phyloP scores from a whole-genome alignment of 352 stramenopile genomes.

The Porosira glacialis region DNA sequence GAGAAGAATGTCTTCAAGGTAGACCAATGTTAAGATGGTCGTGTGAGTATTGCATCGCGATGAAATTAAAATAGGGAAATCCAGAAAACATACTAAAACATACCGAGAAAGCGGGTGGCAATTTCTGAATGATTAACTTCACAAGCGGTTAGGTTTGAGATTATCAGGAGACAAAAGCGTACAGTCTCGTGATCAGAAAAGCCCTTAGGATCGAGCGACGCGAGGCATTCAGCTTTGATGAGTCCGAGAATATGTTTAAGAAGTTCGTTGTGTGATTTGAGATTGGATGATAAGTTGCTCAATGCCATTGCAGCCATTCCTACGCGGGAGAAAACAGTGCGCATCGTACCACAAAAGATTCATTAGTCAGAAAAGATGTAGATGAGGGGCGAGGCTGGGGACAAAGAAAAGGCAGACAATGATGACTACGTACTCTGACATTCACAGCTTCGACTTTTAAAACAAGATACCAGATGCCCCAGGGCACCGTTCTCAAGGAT shows the following conservation, averaged over 20 bases:
- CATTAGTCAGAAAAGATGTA: too few relatives aligned
- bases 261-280: conserved; percentile 90
- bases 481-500: conserved; percentile 87
- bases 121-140: conserved; percentile 37
- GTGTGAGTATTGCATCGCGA: too few relatives aligned
- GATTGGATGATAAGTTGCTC: conserved; percentile 90
- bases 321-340: too few relatives aligned
- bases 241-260: conserved; percentile 85
- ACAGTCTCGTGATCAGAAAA: conserved; percentile 91
- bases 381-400: too few relatives aligned
- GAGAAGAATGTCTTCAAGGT: conserved; percentile 81
- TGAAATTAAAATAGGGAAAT: too few relatives aligned
- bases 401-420: too few relatives aligned
- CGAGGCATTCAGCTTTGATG: conserved; percentile 85
- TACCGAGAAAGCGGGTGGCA: conserved; percentile 46
- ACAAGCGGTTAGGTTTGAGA: conserved; percentile 86
- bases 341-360: too few relatives aligned
- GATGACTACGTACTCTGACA: too few relatives aligned
- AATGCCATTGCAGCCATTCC: conserved; percentile 94
- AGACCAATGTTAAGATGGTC: too few relatives aligned
- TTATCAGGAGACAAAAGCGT: conserved; percentile 90
- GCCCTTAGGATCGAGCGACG: conserved; percentile 88
- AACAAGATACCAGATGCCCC: conserved; percentile 84
- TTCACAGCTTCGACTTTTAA: conserved; percentile 86
- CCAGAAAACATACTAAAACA: too few relatives aligned